Conservation (phyloP, 495 filamentous ascomycete genomes). For the Penicillium psychrofluorescens region DNA sequence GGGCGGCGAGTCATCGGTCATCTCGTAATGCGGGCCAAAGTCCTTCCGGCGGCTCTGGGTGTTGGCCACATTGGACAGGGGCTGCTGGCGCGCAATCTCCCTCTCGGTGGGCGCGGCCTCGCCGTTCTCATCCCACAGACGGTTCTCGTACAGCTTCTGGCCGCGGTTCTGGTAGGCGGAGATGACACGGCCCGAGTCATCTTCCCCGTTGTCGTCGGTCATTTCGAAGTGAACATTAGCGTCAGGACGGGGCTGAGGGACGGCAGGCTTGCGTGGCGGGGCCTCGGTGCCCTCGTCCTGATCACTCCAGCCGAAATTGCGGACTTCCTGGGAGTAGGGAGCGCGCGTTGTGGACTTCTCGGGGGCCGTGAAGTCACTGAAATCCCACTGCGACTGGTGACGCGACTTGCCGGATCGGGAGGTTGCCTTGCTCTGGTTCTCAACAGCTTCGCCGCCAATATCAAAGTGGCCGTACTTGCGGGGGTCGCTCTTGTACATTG, state of each 20-base stretch:
- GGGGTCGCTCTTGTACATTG: slow-evolving; percentile 51
- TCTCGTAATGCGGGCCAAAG: slow-evolving; percentile 64
- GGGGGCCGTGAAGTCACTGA: slow-evolving; percentile 79
- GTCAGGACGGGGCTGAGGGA: slow-evolving; percentile 66
- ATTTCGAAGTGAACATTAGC: slow-evolving; percentile 75
- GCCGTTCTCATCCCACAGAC: slow-evolving; percentile 53
- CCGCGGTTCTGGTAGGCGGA: slow-evolving; percentile 50
- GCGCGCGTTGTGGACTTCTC: slow-evolving; percentile 56
- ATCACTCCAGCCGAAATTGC: slow-evolving; percentile 68
- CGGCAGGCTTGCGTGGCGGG: slow-evolving; percentile 46
- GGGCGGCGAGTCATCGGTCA: slow-evolving; percentile 56
- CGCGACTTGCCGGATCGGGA: slow-evolving; percentile 46
- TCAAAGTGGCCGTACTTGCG: slow-evolving; percentile 85
- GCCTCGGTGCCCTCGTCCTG: slow-evolving; percentile 53
- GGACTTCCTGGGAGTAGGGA: slow-evolving; percentile 44
- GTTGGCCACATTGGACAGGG: slow-evolving; percentile 57
- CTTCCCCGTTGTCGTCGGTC: slow-evolving; percentile 36
- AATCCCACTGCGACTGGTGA: slow-evolving; percentile 68
- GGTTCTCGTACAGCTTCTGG: slow-evolving; percentile 69
- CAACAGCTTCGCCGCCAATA: slow-evolving; percentile 55
- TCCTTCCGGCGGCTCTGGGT: slow-evolving; percentile 60
- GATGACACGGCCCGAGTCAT: slow-evolving; percentile 27
- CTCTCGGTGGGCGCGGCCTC: slow-evolving; percentile 16
- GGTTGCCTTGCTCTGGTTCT: slow-evolving; percentile 28
- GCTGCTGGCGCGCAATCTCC: slow-evolving; percentile 22